Conservation (phyloP, 1,139 yeast genomes). For the Geotrichum carabidarum region DNA sequence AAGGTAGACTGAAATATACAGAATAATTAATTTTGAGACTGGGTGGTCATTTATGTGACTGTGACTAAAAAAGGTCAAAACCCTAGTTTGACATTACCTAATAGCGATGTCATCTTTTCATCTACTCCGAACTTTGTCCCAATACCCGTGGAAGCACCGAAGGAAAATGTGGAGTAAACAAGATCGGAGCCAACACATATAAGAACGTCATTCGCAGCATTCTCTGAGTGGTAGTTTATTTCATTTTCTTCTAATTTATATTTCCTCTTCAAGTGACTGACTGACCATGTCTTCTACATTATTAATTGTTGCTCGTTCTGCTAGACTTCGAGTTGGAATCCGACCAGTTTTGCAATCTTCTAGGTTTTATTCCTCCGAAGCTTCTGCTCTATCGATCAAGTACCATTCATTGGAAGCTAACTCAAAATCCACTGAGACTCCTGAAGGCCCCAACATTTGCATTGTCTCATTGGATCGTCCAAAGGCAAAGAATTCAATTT, state of each 20-base stretch:
- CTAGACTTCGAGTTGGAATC: not conserved
- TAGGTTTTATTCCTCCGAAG: conserved; percentile 6
- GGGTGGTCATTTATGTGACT: too few relatives aligned
- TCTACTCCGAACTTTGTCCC: too few relatives aligned
- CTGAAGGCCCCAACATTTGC: conserved; percentile 25
- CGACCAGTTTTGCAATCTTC: not conserved
- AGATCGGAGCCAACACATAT: not conserved
- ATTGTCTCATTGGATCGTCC: conserved; percentile 33
- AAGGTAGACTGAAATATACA: too few relatives aligned
- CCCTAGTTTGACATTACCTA: too few relatives aligned
- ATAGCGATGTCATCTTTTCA: too few relatives aligned
- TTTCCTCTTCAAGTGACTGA: not conserved
- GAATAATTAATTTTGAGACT: too few relatives aligned
- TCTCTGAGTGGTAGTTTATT: not conserved
- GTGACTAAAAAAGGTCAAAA: too few relatives aligned
- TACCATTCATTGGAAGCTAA: conserved; percentile 10
- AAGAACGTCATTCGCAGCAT: not conserved
- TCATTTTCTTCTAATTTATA: too few relatives aligned
- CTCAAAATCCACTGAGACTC: conserved; percentile 3
- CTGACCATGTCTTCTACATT: not conserved
- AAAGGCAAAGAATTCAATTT: conserved; percentile 34
- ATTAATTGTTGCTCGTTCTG: not conserved
- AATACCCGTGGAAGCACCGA: not conserved
- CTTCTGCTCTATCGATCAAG: conserved; percentile 7
- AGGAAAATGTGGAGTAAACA: conserved; percentile 6